Conservation (phyloP, 1,284 basidiomycete genomes). For the Cystobasidium slooffiae region DNA sequence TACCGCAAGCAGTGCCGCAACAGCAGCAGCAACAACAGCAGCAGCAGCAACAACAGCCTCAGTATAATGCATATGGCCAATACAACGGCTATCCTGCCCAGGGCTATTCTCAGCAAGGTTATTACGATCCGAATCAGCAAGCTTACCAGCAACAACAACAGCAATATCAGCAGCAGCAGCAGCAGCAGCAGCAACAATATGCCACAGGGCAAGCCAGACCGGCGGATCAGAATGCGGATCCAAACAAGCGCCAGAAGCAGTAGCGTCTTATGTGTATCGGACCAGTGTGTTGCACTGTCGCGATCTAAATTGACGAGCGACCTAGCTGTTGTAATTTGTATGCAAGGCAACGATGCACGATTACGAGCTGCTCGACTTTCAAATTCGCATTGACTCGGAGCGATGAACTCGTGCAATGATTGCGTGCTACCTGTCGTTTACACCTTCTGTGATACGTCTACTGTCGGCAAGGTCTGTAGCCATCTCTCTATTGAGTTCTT, state of each 20-base stretch:
- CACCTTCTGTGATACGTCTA: neutral
- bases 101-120: conserved; percentile 25
- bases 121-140: conserved; percentile 33
- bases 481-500: conserved; percentile 76
- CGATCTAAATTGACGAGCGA: neutral
- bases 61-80: conserved; percentile 18
- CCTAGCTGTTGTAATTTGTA: neutral
- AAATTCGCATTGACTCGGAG: no score
- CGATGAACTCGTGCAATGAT: no score
- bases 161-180: conserved; percentile 15
- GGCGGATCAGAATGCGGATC: conserved; percentile 18
- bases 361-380: no score
- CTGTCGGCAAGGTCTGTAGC: conserved; percentile 56
- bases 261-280: conserved; percentile 21
- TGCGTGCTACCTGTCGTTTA: no score
- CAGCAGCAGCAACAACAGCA: conserved; percentile 15
- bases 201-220: conserved; percentile 32
- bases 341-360: no score
- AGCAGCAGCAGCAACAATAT: conserved; percentile 33
- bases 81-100: conserved; percentile 26
- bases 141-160: conserved; percentile 27
- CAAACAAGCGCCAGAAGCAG: conserved; percentile 41
- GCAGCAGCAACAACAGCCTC: conserved; percentile 20
- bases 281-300: neutral
- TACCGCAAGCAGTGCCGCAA: conserved; percentile 3